A percentile compares a stretch with the other conserved stretches of the same genome.
phyloP scores from a whole-genome alignment of 1,284 basidiomycete species.

The Tylopilus sp. region DNA sequence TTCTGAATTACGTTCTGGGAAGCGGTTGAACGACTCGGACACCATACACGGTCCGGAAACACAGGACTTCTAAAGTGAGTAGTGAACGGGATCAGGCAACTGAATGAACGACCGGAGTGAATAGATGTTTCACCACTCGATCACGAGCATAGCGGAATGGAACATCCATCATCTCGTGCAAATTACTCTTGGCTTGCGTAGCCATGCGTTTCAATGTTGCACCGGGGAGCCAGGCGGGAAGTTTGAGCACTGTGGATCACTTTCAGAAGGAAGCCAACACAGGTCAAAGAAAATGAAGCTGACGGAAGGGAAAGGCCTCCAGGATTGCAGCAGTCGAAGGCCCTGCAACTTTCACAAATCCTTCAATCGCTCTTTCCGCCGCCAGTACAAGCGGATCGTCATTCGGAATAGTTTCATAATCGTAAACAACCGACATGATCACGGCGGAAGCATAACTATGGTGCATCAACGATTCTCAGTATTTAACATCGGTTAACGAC shows the following conservation, averaged over 20 bases:
- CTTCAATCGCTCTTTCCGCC: conserved; percentile 31
- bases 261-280: conserved; percentile 13
- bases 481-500: neutral
- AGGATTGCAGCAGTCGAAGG: conserved; percentile 28
- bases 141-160: conserved; percentile 31
- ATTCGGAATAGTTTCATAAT: conserved; percentile 30
- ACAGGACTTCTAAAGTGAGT: conserved; percentile 13
- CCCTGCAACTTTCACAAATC: conserved; percentile 26
- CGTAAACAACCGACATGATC: conserved; percentile 35
- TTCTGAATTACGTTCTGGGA: conserved; percentile 14
- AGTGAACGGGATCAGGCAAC: neutral
- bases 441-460: conserved; percentile 30
- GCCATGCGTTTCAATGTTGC: conserved; percentile 31
- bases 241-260: conserved; percentile 25
- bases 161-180: conserved; percentile 29
- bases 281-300: conserved; percentile 17
- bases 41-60: conserved; percentile 29
- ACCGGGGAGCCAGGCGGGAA: conserved; percentile 30
- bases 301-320: conserved; percentile 34
- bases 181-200: conserved; percentile 27
- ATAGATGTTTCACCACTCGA: conserved; percentile 19
- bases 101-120: neutral
- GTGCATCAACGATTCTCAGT: conserved; percentile 4
- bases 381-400: conserved; percentile 28
- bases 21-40: conserved; percentile 30